Conservation (phyloP, 371 early-diverging fungal genomes). For the Apophysomyces trapeziformis region DNA sequence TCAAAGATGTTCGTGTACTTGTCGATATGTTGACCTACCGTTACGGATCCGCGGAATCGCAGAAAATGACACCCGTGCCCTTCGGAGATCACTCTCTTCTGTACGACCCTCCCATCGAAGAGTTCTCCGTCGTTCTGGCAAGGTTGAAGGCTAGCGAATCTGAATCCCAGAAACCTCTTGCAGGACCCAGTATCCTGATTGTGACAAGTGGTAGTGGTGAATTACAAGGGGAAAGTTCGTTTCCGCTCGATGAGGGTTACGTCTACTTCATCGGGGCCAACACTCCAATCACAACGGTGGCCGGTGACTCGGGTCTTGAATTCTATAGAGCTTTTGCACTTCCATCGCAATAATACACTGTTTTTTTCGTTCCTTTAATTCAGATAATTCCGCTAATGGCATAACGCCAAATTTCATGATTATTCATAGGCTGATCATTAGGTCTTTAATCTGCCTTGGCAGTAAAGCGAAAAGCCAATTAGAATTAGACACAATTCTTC, state of each 20-base stretch:
- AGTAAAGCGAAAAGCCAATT: no score
- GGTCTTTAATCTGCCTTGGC: no score
- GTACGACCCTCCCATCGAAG: constrained; percentile 96
- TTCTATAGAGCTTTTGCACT: constrained; percentile 68
- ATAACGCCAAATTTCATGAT: no score
- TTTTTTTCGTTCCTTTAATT: no score
- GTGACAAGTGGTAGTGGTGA: constrained; percentile 72
- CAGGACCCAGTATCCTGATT: constrained; percentile 87
- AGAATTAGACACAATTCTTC: no score
- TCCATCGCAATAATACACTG: constrained; percentile 14
- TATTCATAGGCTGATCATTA: no score
- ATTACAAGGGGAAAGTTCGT: constrained; percentile 24
- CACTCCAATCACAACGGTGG: constrained; percentile 48
- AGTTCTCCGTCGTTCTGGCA: constrained; percentile 86
- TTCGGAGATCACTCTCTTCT: constrained; percentile 61
- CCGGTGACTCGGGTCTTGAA: constrained; percentile 51
- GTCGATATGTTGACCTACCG: constrained; percentile 93
- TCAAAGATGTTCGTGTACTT: constrained; percentile 93
- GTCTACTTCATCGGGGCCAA: constrained; percentile 74
- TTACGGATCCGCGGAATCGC: constrained; percentile 75
- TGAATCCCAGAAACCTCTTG: constrained; percentile 61
- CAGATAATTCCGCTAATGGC: no score
- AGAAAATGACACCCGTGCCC: constrained; percentile 68
- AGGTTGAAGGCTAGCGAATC: constrained; percentile 40
- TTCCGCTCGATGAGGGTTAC: constrained; percentile 53